Evolutionary conservation across 352 stramenopile species (phyloP).

Genomic region (Phytophthora megakarya): DNA sequence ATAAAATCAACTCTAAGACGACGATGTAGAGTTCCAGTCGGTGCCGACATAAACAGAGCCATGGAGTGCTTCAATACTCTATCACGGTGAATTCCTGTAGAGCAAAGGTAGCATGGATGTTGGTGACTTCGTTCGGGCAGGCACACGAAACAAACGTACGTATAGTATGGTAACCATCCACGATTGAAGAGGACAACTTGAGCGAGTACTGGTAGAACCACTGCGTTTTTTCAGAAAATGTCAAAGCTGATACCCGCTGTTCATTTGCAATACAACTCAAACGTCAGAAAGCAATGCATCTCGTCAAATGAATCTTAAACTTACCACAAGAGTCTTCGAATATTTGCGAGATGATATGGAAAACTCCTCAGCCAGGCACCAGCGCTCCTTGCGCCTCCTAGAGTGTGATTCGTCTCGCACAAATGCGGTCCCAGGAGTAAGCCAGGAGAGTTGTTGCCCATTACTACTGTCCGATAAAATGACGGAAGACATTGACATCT

Average conservation of each 20-base stretch:
- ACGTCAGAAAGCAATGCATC: not conserved
- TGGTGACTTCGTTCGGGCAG: not conserved
- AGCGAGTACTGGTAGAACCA: slow-evolving; percentile 76
- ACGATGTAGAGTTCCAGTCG: slow-evolving; percentile 53
- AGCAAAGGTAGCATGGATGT: not conserved
- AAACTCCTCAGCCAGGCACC: slow-evolving; percentile 36
- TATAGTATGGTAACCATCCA: slow-evolving; percentile 68
- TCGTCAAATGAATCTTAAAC: not conserved
- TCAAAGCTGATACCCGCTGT: slow-evolving; percentile 45
- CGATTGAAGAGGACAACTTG: slow-evolving; percentile 56
- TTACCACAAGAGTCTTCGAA: slow-evolving; percentile 35
- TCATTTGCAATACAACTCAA: slow-evolving; percentile 5
- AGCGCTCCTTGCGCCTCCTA: slow-evolving; percentile 15
- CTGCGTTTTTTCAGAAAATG: slow-evolving; percentile 64
- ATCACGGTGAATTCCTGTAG: slow-evolving; percentile 66
- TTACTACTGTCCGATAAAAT: slow-evolving; percentile 34
- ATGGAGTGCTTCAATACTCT: slow-evolving; percentile 75
- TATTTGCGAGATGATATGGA: slow-evolving; percentile 35
- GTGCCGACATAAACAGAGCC: slow-evolving; percentile 57
- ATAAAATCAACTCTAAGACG: slow-evolving; percentile 88
- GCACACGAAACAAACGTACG: slow-evolving; percentile 38
- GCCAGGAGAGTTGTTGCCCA: slow-evolving; percentile 32
- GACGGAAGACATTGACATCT: slow-evolving; percentile 36
- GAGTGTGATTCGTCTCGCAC: slow-evolving; percentile 37
- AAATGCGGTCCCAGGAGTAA: slow-evolving; percentile 38